Evolutionary conservation across 116 monocot genomes (phyloP).

Genomic region (Phalaenopsis hybrid): DNA sequence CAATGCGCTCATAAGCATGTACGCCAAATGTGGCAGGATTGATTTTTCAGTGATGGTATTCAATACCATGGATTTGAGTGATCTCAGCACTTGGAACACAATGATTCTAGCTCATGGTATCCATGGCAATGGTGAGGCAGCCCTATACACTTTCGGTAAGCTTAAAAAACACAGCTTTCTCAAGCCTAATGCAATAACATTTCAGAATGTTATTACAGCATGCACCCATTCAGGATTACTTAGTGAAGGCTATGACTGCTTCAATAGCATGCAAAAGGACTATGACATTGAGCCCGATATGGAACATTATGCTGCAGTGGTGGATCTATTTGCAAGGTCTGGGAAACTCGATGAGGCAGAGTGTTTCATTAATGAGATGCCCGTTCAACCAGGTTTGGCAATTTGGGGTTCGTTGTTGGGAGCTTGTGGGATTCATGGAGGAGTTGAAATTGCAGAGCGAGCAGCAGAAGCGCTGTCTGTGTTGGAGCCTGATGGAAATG

Average conservation of each 20-base stretch:
- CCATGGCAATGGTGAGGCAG: constrained; percentile 33
- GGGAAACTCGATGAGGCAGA: constrained; percentile 28
- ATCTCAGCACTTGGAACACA: constrained; percentile 35
- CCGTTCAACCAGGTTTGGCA: constrained; percentile 9
- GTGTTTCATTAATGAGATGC: constrained; percentile 28
- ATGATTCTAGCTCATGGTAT: constrained; percentile 39
- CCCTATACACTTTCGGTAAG: constrained; percentile 20
- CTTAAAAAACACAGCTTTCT: constrained; percentile 10
- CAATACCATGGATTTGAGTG: constrained; percentile 14
- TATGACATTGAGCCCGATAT: constrained; percentile 25
- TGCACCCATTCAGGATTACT: constrained; percentile 34
- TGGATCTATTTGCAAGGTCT: constrained; percentile 35
- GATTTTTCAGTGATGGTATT: constrained; percentile 22
- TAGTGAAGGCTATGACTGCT: constrained; percentile 32
- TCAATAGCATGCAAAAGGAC: constrained; percentile 29
- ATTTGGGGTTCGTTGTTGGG: constrained; percentile 40
- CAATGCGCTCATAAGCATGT: constrained; percentile 49
- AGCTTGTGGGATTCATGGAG: constrained; percentile 26
- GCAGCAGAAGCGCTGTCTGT: constrained; percentile 23
- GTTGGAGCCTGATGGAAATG: constrained; percentile 26
- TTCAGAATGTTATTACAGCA: constrained; percentile 30
- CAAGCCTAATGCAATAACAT: constrained; percentile 31
- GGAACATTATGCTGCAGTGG: constrained; percentile 40
- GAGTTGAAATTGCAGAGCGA: constrained; percentile 29
- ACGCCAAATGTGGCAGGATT: constrained; percentile 35